A percentile compares a stretch with the other conserved stretches of the same genome.
These are phyloP conservation scores for Wickerhamiella lipophila DNA, from an alignment of 805 yeast species.

Conservation along the genomic window DNA sequence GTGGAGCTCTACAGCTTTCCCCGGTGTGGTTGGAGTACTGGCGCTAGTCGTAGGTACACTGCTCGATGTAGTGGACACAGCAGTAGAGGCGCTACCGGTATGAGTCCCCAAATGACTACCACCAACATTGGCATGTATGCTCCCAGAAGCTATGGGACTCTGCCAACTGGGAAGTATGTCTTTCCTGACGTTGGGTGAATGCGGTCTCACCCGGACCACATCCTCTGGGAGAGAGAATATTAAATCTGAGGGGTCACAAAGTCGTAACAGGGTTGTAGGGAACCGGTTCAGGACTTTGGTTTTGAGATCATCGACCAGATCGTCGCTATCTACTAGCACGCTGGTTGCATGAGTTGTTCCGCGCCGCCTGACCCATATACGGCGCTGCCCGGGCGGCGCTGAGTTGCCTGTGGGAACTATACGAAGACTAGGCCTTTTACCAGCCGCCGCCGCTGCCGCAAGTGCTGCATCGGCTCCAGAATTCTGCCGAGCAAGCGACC, in stretches of 20 bases:
- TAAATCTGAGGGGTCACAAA: slow-evolving; percentile 58
- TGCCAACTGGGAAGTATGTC: background rate
- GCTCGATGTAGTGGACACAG: background rate
- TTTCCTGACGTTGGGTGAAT: background rate
- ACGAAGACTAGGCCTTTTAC: slow-evolving; percentile 1
- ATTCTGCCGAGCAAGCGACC: slow-evolving; percentile 9
- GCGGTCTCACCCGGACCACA: background rate
- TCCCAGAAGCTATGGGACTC: background rate
- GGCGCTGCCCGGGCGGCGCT: slow-evolving; percentile 16
- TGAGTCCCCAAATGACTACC: no score
- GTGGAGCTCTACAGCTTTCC: slow-evolving; percentile 23
- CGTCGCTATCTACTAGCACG: slow-evolving; percentile 44
- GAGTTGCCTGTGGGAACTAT: slow-evolving; percentile 1
- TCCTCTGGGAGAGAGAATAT: slow-evolving; percentile 20
- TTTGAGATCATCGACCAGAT: slow-evolving; percentile 69
- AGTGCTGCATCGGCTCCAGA: slow-evolving; percentile 8
- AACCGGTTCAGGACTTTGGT: slow-evolving; percentile 47
- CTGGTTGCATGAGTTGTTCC: slow-evolving; percentile 48
- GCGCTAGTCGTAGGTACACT: background rate
- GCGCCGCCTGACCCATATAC: slow-evolving; percentile 29
- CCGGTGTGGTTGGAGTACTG: background rate
- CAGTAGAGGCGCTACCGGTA: no score
- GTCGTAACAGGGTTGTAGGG: slow-evolving; percentile 51
- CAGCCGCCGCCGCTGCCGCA: slow-evolving; percentile 11
- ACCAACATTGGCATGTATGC: background rate